Evolutionary conservation across 2,329 filamentous ascomycete genomes (phyloP), one percentile per base, ranked within the genome.

Genomic region (Colletotrichum sojae): DNA sequence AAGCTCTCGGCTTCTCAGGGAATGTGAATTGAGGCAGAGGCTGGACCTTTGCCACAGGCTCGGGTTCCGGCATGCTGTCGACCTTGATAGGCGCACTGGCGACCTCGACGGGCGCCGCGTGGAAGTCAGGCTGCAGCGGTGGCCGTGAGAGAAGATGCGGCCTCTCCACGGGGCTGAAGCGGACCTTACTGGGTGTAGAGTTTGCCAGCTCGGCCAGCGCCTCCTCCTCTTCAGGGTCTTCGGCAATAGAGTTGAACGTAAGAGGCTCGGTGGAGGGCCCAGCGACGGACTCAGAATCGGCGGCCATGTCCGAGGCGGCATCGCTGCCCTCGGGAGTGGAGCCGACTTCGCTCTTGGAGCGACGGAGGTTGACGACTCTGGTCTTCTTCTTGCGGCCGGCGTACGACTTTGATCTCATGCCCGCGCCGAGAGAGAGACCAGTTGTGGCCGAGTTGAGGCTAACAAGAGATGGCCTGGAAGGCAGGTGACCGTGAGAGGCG

Each of bases 351-450:
- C 84, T 82, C 74, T 87, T 88, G 71, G 88, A 84, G 70, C 87
- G 89, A n/a, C 94, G 88, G 15, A 97, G 84, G 75, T 97, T 94
- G 69, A 97, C 92, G 15, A 97, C 91, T 20, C 94, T 87, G 67
- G 89, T 94, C 87, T 95, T 97, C 84, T 93, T 93, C 82, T 93
- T 95, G 62, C 92, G 89, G 40, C 89, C 86, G 22, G 86, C 85
- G 70, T 89, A 87, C 4, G 90, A 83, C 72, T 92, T 88, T 51
- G 86, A 83, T 73, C 86, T 82, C 55, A 88, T 84, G 61, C 86
- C 86, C 4, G 88, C 84, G 20, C 90, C 90, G 9, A 94, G 83
- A 15, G 88, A 87, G n/a, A 92, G 80, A 1, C 90, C 90, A 5
- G 86, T 86, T 1, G 86, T 85, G 45, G 88, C 85, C 0, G 92